A percentile compares a stretch with the other conserved stretches of the same genome.
Conservation (phyloP, 2,329 filamentous ascomycete genomes). For the Furcasterigmium sp. region DNA sequence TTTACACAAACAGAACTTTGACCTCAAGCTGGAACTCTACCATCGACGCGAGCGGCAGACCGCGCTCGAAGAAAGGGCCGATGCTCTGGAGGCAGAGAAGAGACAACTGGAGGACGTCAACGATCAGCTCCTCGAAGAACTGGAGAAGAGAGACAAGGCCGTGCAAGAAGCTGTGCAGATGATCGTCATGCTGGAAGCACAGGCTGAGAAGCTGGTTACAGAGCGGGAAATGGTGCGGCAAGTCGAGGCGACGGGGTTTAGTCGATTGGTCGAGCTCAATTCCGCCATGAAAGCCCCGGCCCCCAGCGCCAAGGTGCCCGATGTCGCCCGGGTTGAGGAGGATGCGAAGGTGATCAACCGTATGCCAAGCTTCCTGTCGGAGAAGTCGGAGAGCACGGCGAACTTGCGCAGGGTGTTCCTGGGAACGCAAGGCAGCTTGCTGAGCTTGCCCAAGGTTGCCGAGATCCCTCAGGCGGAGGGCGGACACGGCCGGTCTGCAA, state of each 20-base stretch:
- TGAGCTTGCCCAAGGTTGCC: slow-evolving; percentile 42
- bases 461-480: slow-evolving; percentile 22
- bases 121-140: slow-evolving; percentile 50
- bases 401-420: slow-evolving; percentile 57
- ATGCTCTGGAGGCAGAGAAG: slow-evolving; percentile 48
- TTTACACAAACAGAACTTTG: slow-evolving; percentile 72
- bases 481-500: slow-evolving; percentile 13
- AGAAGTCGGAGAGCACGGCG: slow-evolving; percentile 52
- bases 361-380: slow-evolving; percentile 62
- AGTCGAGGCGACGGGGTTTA: slow-evolving; percentile 37
- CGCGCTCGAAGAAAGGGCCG: slow-evolving; percentile 52
- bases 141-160: slow-evolving; percentile 65
- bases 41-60: slow-evolving; percentile 62
- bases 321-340: slow-evolving; percentile 16
- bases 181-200: slow-evolving; percentile 61
- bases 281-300: slow-evolving; percentile 8
- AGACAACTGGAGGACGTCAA: slow-evolving; percentile 52
- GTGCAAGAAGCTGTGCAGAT: slow-evolving; percentile 66
- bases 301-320: slow-evolving; percentile 12
- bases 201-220: slow-evolving; percentile 45
- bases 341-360: slow-evolving; percentile 38
- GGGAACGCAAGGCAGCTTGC: slow-evolving; percentile 39
- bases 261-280: slow-evolving; percentile 24
- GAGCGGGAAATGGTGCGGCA: slow-evolving; percentile 50
- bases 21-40: slow-evolving; percentile 67